A percentile compares a stretch with the other conserved stretches of the same genome.
Evolutionary conservation across 1,284 basidiomycete species (phyloP).

Genomic region (Tylopilus orsonianus): DNA sequence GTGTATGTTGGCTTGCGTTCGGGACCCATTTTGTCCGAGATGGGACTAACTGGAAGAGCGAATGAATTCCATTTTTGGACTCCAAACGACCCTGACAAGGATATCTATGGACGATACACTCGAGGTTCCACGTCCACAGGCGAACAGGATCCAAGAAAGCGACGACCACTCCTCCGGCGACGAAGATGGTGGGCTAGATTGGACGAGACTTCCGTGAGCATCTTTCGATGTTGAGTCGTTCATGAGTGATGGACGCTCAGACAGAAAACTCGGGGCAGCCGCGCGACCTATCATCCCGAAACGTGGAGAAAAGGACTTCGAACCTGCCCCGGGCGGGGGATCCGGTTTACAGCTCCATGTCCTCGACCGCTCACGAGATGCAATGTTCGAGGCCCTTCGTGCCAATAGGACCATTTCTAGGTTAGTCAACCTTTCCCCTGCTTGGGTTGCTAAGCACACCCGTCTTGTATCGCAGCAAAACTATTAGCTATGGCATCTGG

Average conservation of each 20-base stretch:
- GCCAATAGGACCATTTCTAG: slow-evolving; percentile 73
- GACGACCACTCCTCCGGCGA: slow-evolving; percentile 47
- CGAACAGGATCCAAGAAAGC: slow-evolving; percentile 17
- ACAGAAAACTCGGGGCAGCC: slow-evolving; percentile 26
- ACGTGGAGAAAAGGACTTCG: slow-evolving; percentile 95
- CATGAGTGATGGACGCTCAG: slow-evolving; percentile 1
- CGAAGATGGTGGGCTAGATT: slow-evolving; percentile 59
- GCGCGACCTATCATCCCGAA: slow-evolving; percentile 73
- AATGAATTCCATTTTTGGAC: slow-evolving; percentile 17
- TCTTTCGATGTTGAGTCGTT: neutral
- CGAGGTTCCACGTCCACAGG: slow-evolving; percentile 39
- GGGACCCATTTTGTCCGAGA: slow-evolving; percentile 22
- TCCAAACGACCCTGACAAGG: no score
- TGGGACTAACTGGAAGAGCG: slow-evolving; percentile 7
- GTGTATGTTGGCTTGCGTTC: slow-evolving; percentile 35
- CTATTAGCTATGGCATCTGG: slow-evolving; percentile 75
- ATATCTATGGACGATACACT: slow-evolving; percentile 49
- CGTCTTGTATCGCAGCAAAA: slow-evolving; percentile 52
- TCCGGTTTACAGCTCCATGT: slow-evolving; percentile 82
- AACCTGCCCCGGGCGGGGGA: slow-evolving; percentile 72
- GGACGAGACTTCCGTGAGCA: slow-evolving; percentile 52
- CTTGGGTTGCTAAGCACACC: neutral
- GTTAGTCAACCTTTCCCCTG: slow-evolving; percentile 41
- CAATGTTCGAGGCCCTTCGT: slow-evolving; percentile 82
- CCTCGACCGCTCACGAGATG: slow-evolving; percentile 67